Evolutionary conservation across 129 eudicot genomes (phyloP).

Genomic region (Pittosporum tobira): DNA sequence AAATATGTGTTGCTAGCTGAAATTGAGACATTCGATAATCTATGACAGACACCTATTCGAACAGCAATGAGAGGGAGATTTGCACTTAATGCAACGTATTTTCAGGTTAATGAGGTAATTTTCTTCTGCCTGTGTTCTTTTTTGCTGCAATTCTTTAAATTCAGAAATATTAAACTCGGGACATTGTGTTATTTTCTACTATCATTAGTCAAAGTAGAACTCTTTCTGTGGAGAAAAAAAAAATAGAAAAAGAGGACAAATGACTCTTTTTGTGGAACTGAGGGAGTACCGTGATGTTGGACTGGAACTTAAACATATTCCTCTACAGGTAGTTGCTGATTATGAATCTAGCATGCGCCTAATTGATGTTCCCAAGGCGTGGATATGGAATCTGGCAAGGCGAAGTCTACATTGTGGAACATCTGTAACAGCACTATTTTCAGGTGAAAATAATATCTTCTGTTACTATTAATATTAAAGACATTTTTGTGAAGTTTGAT

Average conservation of each 20-base stretch:
- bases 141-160: not conserved
- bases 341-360: slow-evolving; percentile 41
- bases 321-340: slow-evolving; percentile 68
- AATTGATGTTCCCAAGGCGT: slow-evolving; percentile 37
- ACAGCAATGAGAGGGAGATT: slow-evolving; percentile 38
- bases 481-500: not conserved
- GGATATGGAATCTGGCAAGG: slow-evolving; percentile 28
- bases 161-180: no score
- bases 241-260: no score
- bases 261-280: no score
- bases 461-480: not conserved
- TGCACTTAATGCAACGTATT: slow-evolving; percentile 37
- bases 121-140: not conserved
- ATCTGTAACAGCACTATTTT: slow-evolving; percentile 15
- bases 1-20: not conserved
- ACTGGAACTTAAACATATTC: slow-evolving; percentile 11
- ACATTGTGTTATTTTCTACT: no score
- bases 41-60: slow-evolving; percentile 34
- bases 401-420: slow-evolving; percentile 44
- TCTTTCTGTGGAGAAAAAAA: not conserved
- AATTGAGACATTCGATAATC: not conserved
- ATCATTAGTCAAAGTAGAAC: not conserved
- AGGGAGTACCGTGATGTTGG: not conserved
- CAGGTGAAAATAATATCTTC: slow-evolving; percentile 13
- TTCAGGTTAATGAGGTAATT: slow-evolving; percentile 45